Base-by-base conservation (phyloP, 805 yeast species). In the Starmera pachycereana region DNA sequence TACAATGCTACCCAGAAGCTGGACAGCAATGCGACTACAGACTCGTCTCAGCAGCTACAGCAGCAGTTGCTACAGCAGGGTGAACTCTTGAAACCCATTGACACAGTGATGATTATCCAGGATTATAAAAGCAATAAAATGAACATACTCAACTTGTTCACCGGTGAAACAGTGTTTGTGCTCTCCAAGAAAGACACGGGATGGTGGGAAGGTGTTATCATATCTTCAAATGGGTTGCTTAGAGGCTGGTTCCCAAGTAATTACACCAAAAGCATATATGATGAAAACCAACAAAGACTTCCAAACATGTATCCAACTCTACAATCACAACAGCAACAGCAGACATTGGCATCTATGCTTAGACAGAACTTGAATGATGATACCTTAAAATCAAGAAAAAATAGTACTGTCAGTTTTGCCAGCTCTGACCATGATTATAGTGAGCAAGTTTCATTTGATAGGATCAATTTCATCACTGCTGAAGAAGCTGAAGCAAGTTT, bases 171-270 rank as follows among this genome's bases (percentile, higher is more conserved):
- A 4, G 62, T 87, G 1, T 73, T 80, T 48, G 92, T 87, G 12
- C 54, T 84, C n/a, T 56, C 69, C 12, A 81, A 81, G 44, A 65
- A 75, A 12, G 73, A 71, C 32, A 57, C 76, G 3, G 84, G 87
- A 3, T 87, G 95, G 96, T 85, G 94, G 92, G 95, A 87, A 57
- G 95, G 96, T 10, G 67, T 81, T 13, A 47, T 65, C 31, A 37
- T 50, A 42, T 40, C 50, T 43, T 45, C 47, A 9, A 57, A 54
- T 6, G 59, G 58, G 32, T 56, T 62, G 6, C 51, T 55, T 32
- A 68, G 94, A 53, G 96, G 96, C 49, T 87, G 95, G 95, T 84
- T 87, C 62, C 95, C 95, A 13, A 72, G 72, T 37, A 73, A 71
- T 42, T 79, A 71, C 57, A 76, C 77, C 25, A 67, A 72, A 14